These are phyloP conservation scores for Ceratocystis huliohia DNA, from an alignment of 2,329 filamentous ascomycete genomes.

Conservation along the genomic window DNA sequence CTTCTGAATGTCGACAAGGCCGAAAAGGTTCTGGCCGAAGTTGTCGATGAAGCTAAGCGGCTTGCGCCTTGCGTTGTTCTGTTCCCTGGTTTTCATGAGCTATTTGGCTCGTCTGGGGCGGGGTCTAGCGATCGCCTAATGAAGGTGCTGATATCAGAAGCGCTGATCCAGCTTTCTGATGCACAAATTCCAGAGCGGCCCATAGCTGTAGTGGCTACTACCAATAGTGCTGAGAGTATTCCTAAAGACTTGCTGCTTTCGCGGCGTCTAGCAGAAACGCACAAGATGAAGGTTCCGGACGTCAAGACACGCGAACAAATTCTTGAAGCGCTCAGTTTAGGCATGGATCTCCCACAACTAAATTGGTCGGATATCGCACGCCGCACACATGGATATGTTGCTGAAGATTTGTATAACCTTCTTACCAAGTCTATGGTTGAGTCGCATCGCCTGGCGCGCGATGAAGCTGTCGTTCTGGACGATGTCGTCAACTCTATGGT, in stretches of 20 bases:
- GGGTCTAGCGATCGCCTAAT: conserved; percentile 60
- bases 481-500: conserved; percentile 66
- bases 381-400: conserved; percentile 82
- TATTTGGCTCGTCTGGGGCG: conserved; percentile 17
- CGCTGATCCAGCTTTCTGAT: conserved; percentile 15
- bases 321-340: conserved; percentile 56
- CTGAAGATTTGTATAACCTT: conserved; percentile 68
- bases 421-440: conserved; percentile 32
- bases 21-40: conserved; percentile 31
- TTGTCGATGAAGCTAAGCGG: conserved; percentile 59
- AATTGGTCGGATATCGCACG: conserved; percentile 65
- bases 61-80: conserved; percentile 83
- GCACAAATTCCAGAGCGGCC: conserved; percentile 30
- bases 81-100: conserved; percentile 74
- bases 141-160: conserved; percentile 17
- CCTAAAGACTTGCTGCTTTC: conserved; percentile 64
- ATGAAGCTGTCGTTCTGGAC: conserved; percentile 25
- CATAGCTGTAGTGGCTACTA: conserved; percentile 82
- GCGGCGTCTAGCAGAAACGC: conserved; percentile 68
- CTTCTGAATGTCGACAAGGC: conserved; percentile 31
- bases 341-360: conserved; percentile 51
- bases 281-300: conserved; percentile 79
- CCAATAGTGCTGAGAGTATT: conserved; percentile 74
- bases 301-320: conserved; percentile 67
- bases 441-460: background rate